Conservation (phyloP, 2,329 filamentous ascomycete species). For the Cladosporium oxysporum region DNA sequence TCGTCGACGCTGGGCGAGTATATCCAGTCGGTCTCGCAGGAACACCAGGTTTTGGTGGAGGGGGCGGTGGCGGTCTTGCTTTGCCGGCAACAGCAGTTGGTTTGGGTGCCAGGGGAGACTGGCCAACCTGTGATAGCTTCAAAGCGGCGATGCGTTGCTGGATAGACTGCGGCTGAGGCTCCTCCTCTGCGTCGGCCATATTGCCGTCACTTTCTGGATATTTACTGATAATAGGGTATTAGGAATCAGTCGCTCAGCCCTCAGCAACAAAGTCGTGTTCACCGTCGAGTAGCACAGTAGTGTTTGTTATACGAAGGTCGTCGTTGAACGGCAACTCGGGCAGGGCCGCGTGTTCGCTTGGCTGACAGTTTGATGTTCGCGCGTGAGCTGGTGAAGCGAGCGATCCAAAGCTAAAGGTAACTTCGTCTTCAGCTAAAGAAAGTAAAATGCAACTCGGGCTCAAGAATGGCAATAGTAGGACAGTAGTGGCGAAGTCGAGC, state of each 20-base stretch:
- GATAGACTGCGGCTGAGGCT: constrained; percentile 38
- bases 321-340: not conserved
- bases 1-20: constrained; percentile 40
- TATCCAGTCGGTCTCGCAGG: constrained; percentile 27
- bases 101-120: constrained; percentile 3
- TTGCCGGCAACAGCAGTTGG: constrained; percentile 28
- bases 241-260: not conserved
- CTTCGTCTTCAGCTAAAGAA: not conserved
- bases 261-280: not conserved
- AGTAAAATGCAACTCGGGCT: not conserved
- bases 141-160: constrained; percentile 51
- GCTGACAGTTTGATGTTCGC: not conserved
- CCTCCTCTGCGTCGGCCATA: constrained; percentile 30
- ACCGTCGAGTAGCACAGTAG: not conserved
- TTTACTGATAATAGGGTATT: not conserved
- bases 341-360: not conserved
- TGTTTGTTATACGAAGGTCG: not conserved
- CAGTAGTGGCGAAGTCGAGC: not conserved
- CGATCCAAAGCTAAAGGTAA: not conserved
- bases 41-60: constrained; percentile 37
- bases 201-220: not conserved
- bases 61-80: constrained; percentile 41
- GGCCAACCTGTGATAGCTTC: constrained; percentile 48
- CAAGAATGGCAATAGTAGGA: not conserved
- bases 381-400: not conserved